Evolutionary conservation across 352 stramenopile genomes (phyloP).

Genomic region (Elongisporangium senticosum): DNA sequence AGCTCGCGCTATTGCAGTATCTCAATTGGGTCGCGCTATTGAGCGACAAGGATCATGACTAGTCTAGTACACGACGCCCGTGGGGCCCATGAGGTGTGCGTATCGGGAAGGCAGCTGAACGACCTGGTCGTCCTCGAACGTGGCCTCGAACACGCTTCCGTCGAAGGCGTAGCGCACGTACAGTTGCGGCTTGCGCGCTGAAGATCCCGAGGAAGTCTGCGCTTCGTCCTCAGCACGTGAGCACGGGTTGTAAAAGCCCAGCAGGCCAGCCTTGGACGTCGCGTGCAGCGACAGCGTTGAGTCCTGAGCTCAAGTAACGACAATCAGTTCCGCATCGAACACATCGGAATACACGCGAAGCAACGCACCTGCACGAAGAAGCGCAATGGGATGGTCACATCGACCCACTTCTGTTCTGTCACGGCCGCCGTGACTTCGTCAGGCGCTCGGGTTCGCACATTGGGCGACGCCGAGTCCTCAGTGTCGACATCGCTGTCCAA

Average conservation of each 20-base stretch:
- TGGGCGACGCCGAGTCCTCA: too few relatives aligned
- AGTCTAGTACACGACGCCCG: conserved; percentile 56
- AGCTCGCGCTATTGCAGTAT: too few relatives aligned
- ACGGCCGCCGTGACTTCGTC: neutral
- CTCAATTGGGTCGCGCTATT: too few relatives aligned
- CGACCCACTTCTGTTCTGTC: conserved; percentile 54
- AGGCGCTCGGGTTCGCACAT: too few relatives aligned
- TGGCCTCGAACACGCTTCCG: conserved; percentile 72
- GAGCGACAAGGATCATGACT: too few relatives aligned
- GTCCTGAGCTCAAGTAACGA: conserved; percentile 26
- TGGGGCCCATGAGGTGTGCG: conserved; percentile 60
- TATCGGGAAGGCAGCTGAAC: conserved; percentile 70
- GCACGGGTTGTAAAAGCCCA: conserved; percentile 83
- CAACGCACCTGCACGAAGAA: conserved; percentile 72
- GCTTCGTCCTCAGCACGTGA: conserved; percentile 28
- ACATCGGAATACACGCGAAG: neutral
- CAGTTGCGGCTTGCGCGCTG: conserved; percentile 41
- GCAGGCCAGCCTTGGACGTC: conserved; percentile 56
- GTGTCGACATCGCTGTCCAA: conserved; percentile 11
- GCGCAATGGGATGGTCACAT: conserved; percentile 73
- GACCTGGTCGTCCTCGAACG: conserved; percentile 67
- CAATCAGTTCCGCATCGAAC: conserved; percentile 3
- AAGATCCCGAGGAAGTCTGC: neutral
- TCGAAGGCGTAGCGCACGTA: conserved; percentile 78
- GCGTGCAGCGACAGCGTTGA: conserved; percentile 42